phyloP scores from a whole-genome alignment of 2,329 filamentous ascomycete species.

The Epichloe sylvatica region DNA sequence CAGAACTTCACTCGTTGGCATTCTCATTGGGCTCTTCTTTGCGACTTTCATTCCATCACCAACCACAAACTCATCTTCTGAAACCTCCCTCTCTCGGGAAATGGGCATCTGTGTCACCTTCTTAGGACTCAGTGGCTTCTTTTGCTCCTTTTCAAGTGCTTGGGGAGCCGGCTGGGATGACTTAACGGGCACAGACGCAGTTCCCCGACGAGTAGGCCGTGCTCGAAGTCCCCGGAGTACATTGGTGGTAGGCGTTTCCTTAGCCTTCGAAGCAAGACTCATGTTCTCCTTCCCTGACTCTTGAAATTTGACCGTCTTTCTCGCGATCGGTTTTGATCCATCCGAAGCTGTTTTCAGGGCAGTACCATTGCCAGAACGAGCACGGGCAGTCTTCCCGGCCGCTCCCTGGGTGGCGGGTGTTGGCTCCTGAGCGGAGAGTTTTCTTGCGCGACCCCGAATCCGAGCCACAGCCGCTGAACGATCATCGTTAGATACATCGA shows the following conservation, averaged over 20 bases:
- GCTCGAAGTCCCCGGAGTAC: conserved; percentile 24
- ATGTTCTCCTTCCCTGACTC: conserved; percentile 53
- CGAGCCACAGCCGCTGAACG: conserved; percentile 8
- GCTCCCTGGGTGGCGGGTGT: conserved; percentile 13
- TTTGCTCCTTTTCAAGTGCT: conserved; percentile 12
- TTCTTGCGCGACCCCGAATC: conserved; percentile 31
- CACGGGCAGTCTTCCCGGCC: conserved; percentile 19
- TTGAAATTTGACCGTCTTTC: conserved; percentile 51
- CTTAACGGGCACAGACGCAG: conserved; percentile 19
- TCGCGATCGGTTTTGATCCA: conserved; percentile 30
- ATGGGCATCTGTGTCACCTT: conserved; percentile 46
- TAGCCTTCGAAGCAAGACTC: conserved; percentile 26
- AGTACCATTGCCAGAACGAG: conserved; percentile 10
- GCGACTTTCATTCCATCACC: conserved; percentile 19
- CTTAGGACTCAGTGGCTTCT: conserved; percentile 47
- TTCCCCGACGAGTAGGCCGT: conserved; percentile 30
- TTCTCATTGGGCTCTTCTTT: not conserved
- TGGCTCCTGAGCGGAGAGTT: conserved; percentile 16
- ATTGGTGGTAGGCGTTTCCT: conserved; percentile 17
- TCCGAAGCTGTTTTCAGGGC: conserved; percentile 20
- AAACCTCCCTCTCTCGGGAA: conserved; percentile 29
- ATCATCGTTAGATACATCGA: conserved; percentile 12
- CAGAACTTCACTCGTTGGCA: conserved; percentile 9
- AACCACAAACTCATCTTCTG: conserved; percentile 48
- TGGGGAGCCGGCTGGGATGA: conserved; percentile 9